Evolutionary conservation across 2,329 filamentous ascomycete species (phyloP), one percentile per base, ranked within the genome.

Genomic region (Fusarium pseudocircinatum): DNA sequence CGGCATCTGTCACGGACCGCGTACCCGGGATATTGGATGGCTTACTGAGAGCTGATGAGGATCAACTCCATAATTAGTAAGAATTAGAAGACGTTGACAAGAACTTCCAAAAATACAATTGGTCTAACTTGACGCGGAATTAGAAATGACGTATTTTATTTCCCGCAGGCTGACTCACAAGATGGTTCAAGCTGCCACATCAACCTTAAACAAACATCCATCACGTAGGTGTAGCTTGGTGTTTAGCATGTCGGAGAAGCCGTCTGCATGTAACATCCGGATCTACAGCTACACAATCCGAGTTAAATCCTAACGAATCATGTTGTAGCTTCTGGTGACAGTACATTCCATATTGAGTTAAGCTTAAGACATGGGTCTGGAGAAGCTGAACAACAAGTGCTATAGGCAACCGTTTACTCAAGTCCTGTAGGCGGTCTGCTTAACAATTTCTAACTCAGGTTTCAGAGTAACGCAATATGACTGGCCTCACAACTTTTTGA

Each of bases 381-480:
- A 30, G 7, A 60, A 39, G 26, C 34, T 60, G 46, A 52, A 26
- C n/a, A 22, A 26, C 9, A 36, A 36, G 30, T 20, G 15, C 30
- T 50, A 24, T 6, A 54, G 46, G 57, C 46, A 60, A 52, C 46
- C 36, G 47, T 54, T 54, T 54, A 54, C 57, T 54, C 22, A 60
- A 34, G 36, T n/a, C 24, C 42, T 22, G 26, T 10, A 36, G 44
- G 67, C 75, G 72, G 74, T 77, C 72, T 74, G 61, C 67, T 70
- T 77, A 76, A 75, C 75, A 77, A 76, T 76, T 77, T 60, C 16
- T 26, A n/a, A 14, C 32, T 15, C 32, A 15, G 32, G 24, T 11
- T 20, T 50, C 43, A 36, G 32, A 37, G 24, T 11, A 28, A 30
- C 15, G 20, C 24, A 49, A 28, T 20, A 28, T 58, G 32, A 49